Percentiles rank a stretch among this genome's conserved stretches.
phyloP scores from a whole-genome alignment of 345 rosid genomes.

The Combretum micranthum region DNA sequence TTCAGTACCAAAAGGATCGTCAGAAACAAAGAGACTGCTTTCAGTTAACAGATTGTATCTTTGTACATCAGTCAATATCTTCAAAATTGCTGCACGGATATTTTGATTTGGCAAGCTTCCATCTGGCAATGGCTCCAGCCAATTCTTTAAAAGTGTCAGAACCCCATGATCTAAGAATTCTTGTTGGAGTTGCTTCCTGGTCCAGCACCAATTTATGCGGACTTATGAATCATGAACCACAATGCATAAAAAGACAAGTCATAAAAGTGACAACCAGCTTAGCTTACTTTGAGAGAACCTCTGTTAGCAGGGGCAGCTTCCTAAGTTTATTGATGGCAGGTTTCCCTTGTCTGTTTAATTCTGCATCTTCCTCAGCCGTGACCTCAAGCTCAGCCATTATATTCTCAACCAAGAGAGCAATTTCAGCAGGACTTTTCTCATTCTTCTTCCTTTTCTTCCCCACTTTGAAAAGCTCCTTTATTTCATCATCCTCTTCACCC shows the following conservation, averaged over 20 bases:
- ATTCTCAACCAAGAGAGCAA: slow-evolving; percentile 77
- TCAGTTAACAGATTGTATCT: background rate
- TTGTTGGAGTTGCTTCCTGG: slow-evolving; percentile 94
- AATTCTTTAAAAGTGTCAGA: slow-evolving; percentile 68
- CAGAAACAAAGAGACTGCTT: slow-evolving; percentile 6
- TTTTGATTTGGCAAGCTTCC: slow-evolving; percentile 95
- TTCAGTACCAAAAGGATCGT: slow-evolving; percentile 11
- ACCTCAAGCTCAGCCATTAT: slow-evolving; percentile 98
- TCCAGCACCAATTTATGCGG: slow-evolving; percentile 4
- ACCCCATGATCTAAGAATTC: slow-evolving; percentile 98
- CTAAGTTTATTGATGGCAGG: slow-evolving; percentile 93
- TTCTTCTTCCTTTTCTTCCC: slow-evolving; percentile 79
- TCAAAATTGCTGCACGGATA: slow-evolving; percentile 83
- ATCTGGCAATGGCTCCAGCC: slow-evolving; percentile 99
- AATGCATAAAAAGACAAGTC: background rate
- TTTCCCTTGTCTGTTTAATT: slow-evolving; percentile 69
- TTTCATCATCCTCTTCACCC: slow-evolving; percentile 84
- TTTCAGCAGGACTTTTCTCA: slow-evolving; percentile 90
- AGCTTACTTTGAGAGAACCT: slow-evolving; percentile 90
- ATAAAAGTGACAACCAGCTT: background rate
- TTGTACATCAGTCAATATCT: slow-evolving; percentile 70
- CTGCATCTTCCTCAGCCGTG: slow-evolving; percentile 90
- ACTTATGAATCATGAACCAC: background rate
- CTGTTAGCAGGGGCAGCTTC: slow-evolving; percentile 82
- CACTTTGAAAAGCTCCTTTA: slow-evolving; percentile 75